Conservation (phyloP, 441 rosid genomes). For the Sinapis alba region DNA sequence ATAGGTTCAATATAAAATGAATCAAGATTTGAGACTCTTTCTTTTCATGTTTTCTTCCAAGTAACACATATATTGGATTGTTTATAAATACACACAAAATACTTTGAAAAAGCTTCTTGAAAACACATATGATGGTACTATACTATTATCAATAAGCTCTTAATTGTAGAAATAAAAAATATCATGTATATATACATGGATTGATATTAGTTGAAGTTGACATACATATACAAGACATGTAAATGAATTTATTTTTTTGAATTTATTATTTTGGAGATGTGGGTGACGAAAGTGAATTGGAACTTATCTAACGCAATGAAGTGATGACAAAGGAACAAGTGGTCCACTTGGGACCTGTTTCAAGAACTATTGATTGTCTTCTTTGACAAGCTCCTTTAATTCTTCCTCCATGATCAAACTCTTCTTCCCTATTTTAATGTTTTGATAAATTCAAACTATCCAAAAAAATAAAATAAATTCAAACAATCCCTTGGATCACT, state of each 20-base stretch:
- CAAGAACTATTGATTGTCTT: conserved; percentile 27
- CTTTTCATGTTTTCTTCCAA: neutral
- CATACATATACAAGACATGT: conserved; percentile 6
- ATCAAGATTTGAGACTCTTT: neutral
- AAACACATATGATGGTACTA: neutral
- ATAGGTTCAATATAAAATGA: neutral
- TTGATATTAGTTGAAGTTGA: conserved; percentile 19
- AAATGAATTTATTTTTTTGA: neutral
- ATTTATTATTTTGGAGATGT: neutral
- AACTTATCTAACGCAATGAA: conserved; percentile 20
- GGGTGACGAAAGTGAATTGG: conserved; percentile 34
- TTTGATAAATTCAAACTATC: neutral
- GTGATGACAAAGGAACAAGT: conserved; percentile 28
- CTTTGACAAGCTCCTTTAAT: conserved; percentile 25
- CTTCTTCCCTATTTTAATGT: neutral
- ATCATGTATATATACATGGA: neutral
- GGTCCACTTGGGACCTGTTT: conserved; percentile 23
- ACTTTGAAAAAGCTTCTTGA: neutral
- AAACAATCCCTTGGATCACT: neutral
- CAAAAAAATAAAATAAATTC: no score
- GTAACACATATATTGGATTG: neutral
- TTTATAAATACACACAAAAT: conserved; percentile 8
- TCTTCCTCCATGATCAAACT: conserved; percentile 6
- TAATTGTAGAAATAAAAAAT: neutral
- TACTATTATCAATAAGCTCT: conserved; percentile 4